Evolutionary conservation across 495 filamentous ascomycete species (phyloP).

Genomic region (Melanomma pulvis-pyrius): DNA sequence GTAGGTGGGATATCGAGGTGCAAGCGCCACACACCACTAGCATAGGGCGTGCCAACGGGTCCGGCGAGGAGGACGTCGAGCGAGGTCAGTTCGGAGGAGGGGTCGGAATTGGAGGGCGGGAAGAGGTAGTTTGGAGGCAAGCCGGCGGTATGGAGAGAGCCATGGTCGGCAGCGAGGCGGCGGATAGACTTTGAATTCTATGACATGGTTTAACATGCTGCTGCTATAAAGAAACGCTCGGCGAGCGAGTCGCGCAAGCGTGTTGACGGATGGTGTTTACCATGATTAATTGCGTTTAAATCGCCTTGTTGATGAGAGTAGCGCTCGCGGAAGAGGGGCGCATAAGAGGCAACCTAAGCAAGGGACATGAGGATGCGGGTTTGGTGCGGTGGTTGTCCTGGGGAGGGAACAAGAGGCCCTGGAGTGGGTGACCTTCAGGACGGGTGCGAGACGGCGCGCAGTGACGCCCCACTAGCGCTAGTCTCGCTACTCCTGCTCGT

Average conservation of each 20-base stretch:
- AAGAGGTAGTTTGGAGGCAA: constrained; percentile 72
- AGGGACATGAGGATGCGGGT: neutral
- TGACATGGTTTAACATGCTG: neutral
- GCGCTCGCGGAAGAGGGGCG: neutral
- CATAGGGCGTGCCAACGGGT: constrained; percentile 66
- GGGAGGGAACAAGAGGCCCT: neutral
- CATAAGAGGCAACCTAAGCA: neutral
- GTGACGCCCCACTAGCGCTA: constrained; percentile 5
- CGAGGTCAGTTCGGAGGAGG: constrained; percentile 61
- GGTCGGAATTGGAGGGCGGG: constrained; percentile 45
- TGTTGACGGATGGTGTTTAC: constrained; percentile 10
- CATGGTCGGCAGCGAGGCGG: constrained; percentile 68
- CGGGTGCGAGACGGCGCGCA: constrained; percentile 8
- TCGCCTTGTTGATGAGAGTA: neutral
- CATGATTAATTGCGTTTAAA: neutral
- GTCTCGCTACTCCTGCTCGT: neutral
- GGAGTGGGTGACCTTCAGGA: neutral
- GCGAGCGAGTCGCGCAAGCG: neutral
- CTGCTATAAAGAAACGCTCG: neutral
- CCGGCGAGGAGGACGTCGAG: constrained; percentile 64
- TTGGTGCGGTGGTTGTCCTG: neutral
- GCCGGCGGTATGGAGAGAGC: constrained; percentile 56
- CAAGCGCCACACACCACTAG: constrained; percentile 62
- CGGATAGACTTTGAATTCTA: constrained; percentile 58
- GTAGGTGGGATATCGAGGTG: constrained; percentile 65